Conservation (phyloP, 1,284 basidiomycete genomes). For the Ceratorhiza oryzae-sativae region DNA sequence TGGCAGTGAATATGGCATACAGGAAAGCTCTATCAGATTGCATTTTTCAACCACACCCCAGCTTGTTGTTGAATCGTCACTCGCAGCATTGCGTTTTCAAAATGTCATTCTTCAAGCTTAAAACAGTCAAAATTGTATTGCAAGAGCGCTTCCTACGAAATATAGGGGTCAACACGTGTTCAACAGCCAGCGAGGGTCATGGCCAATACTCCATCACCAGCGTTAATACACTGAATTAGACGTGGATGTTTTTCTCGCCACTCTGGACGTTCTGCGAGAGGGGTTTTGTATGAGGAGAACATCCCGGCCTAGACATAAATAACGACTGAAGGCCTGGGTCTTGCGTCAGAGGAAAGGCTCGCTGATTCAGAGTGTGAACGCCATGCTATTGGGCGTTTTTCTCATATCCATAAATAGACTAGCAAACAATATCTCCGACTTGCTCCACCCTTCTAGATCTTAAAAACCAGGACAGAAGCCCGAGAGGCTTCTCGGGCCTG, state of each 20-base stretch:
- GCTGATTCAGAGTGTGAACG: background rate
- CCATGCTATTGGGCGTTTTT: background rate
- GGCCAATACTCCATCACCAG: no score
- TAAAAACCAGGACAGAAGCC: background rate
- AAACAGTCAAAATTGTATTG: background rate
- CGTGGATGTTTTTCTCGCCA: no score
- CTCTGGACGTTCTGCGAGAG: no score
- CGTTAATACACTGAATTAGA: no score
- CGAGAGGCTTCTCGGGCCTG: background rate
- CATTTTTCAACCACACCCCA: no score
- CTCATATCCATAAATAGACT: background rate
- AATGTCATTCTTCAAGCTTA: no score
- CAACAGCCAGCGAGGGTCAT: background rate
- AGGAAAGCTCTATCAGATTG: no score
- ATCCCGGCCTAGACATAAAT: no score
- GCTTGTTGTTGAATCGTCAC: no score
- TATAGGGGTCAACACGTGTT: background rate
- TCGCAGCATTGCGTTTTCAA: no score
- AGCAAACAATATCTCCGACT: background rate
- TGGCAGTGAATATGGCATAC: background rate
- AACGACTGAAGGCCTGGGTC: no score
- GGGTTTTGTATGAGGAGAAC: no score
- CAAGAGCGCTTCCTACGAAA: background rate
- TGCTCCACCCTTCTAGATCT: background rate
- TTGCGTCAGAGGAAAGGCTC: background rate